These are phyloP conservation scores for Tillandsia fasciculata DNA, from an alignment of 176 grass and related monocot species.

Conservation along the genomic window DNA sequence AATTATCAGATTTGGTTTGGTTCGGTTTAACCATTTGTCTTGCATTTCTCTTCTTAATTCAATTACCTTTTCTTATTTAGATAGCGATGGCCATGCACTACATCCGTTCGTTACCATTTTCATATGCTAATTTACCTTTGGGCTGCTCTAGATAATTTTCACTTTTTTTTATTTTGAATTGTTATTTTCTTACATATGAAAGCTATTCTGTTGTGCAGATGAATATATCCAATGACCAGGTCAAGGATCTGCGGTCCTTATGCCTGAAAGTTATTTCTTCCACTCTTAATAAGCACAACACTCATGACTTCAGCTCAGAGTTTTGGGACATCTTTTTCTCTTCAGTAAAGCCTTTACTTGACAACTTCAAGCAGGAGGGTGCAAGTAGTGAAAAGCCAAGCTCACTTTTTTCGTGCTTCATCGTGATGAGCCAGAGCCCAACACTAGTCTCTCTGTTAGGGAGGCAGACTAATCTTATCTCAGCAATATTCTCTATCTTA, in stretches of 20 bases:
- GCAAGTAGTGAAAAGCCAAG: conserved; percentile 80
- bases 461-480: conserved; percentile 60
- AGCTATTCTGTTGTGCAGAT: conserved; percentile 31
- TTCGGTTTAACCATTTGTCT: too few species aligned
- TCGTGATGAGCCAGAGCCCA: conserved; percentile 74
- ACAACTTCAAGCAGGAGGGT: conserved; percentile 78
- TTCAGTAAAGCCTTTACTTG: conserved; percentile 63
- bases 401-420: conserved; percentile 84
- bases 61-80: neutral
- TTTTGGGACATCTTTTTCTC: conserved; percentile 83
- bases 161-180: neutral
- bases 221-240: conserved; percentile 45
- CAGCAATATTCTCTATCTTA: conserved; percentile 77
- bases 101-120: too few species aligned
- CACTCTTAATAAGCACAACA: conserved; percentile 53
- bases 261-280: conserved; percentile 65
- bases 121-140: neutral
- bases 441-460: conserved; percentile 50
- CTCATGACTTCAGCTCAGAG: conserved; percentile 53
- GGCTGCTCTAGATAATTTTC: neutral
- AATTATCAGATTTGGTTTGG: too few species aligned
- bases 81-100: too few species aligned
- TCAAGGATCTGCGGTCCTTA: conserved; percentile 79
- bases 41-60: too few species aligned
- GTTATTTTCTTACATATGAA: conserved; percentile 1